Evolutionary conservation across 1,284 basidiomycete genomes (phyloP), one percentile per base, ranked within the genome.

Genomic region (Exobasidium cylindrosporum): DNA sequence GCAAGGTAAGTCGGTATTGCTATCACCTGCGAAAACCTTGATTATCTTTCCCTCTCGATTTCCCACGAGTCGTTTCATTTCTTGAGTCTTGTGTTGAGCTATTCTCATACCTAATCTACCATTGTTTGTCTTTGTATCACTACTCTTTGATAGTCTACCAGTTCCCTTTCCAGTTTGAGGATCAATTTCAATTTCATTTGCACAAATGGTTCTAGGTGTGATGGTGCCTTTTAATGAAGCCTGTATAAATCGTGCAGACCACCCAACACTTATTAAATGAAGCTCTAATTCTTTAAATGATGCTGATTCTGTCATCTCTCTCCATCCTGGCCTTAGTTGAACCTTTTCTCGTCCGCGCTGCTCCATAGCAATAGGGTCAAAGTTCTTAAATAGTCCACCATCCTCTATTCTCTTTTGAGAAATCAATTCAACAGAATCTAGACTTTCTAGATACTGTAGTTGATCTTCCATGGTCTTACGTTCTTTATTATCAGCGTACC

Each of bases 211-310:
- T 3, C 2, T 32, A 0, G 69, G 69, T 17, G 40, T 61, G 47
- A 57, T 40, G n/a, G 49, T 32, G 13, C 5, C 23, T 26, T 24
- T 13, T 3, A 65, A 43, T 29, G 28, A 47, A 30, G 53, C 45
- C n/a, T 43, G 52, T 13, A 79, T 75, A 28, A 78, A 79, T 0
- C 26, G 40, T 0, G 66, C 62, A 21, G 69, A 72, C 77, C 77
- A 79, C 11, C 74, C 70, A 3, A 78, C 72, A 40, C 69, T 72
- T 55, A 77, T 66, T n/a, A 78, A 61, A 13, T 73, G 58, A 23
- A 65, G 56, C 1, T 56, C 63, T 1, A 72, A 23, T 1, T 17
- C 35, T 40, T 40, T 40, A 17, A 40, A 40, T 17, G 35, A 40
- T 17, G 35, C 35, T 40, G 35, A 40, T 17, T 40, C 17, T 40